A percentile compares a stretch with the other conserved stretches of the same genome.
Evolutionary conservation across 2,329 filamentous ascomycete species (phyloP).

Genomic region (Emergomyces africanus): DNA sequence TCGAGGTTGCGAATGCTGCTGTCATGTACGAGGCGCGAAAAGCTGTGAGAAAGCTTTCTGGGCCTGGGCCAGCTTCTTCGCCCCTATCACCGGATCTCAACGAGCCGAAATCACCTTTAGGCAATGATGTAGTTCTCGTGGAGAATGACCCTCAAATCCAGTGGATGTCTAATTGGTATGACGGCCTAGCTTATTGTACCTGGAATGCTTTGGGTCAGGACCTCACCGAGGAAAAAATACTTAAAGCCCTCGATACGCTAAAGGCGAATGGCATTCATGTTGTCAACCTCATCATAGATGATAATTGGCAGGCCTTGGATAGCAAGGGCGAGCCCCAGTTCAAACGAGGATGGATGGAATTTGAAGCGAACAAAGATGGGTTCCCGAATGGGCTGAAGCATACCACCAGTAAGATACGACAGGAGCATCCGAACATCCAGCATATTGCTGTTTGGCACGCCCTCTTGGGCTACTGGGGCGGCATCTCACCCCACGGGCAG

Average conservation of each 20-base stretch:
- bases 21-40: conserved; percentile 80
- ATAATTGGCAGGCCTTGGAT: conserved; percentile 82
- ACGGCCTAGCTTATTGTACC: conserved; percentile 87
- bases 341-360: conserved; percentile 55
- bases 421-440: conserved; percentile 56
- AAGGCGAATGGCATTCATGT: conserved; percentile 61
- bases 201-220: conserved; percentile 88
- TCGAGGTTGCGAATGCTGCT: conserved; percentile 65
- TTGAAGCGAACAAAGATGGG: conserved; percentile 67
- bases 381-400: conserved; percentile 72
- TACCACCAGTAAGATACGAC: conserved; percentile 55
- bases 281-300: conserved; percentile 83
- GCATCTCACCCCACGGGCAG: conserved; percentile 60
- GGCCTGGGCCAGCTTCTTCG: conserved; percentile 9
- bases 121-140: conserved; percentile 30
- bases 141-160: conserved; percentile 33
- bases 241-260: conserved; percentile 60
- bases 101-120: conserved; percentile 20
- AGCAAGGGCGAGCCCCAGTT: conserved; percentile 41
- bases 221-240: conserved; percentile 67
- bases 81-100: conserved; percentile 9
- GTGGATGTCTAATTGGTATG: conserved; percentile 83
- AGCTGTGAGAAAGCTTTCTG: conserved; percentile 33
- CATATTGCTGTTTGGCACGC: conserved; percentile 94
- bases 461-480: conserved; percentile 79